Base-by-base conservation (phyloP, 2,329 filamentous ascomycete species). In the Bipolaris bicolor region DNA sequence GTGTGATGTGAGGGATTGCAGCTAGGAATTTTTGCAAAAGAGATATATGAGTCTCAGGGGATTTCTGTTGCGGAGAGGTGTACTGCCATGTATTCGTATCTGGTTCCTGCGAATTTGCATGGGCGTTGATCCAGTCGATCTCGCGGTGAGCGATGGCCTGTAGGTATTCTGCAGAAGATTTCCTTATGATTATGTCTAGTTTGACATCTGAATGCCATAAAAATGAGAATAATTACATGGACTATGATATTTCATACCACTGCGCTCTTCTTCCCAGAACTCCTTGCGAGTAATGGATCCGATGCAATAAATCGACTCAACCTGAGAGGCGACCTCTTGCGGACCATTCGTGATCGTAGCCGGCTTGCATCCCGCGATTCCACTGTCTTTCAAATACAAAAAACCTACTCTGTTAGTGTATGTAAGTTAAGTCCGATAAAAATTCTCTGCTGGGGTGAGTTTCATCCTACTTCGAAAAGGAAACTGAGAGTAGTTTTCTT, bases 71-170 rank as follows among this genome's bases (percentile, higher is more conserved):
- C 76, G 77, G 24, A 69, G 65, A 24, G 56, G 60, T 52, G 73
- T 76, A 49, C 74, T 76, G 62, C 69, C 52, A 77, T 43, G 77
- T 24, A 24, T 4, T 7, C 6, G 60, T 16, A 60, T 68, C 16
- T 71, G 18, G 18, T 13, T 54, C 62, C 11, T 68, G 67, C 29
- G 62, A 55, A 1, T 71, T 69, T 37, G 74, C 49, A 43, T 74
- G 49, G n/a, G 61, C 46, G 39, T 62, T 64, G n/a, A 76, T 66
- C 64, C 71, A 76, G 7, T 40, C 37, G 5, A 73, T 71, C 60
- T 78, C 75, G 55, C 72, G 69, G 29, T 60, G 49, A 55, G 69
- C 74, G 46, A 77, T 55, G 34, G 76, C 65, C 45, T 66, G 26
- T 9, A 69, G 56, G 45, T 71, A 71, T 39, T 66, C 58, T 55